phyloP scores from a whole-genome alignment of 2,329 filamentous ascomycete species.

The Epichloe baconii region DNA sequence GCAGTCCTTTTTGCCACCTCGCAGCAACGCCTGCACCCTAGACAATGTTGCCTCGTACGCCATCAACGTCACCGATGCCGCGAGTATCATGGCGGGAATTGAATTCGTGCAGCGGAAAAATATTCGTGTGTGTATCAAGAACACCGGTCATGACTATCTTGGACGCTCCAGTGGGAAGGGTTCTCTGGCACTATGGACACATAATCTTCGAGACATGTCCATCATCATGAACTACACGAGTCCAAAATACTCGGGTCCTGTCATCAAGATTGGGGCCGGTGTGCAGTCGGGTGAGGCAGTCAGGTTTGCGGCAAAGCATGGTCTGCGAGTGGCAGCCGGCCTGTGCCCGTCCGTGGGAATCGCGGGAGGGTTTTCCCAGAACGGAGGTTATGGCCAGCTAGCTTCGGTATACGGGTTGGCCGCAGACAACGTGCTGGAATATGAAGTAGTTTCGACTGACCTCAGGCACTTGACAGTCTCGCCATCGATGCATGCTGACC shows the following conservation, averaged over 20 bases:
- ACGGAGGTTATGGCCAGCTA: slow-evolving; percentile 43
- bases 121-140: slow-evolving; percentile 36
- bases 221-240: slow-evolving; percentile 26
- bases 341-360: slow-evolving; percentile 43
- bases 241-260: slow-evolving; percentile 33
- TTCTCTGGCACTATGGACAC: slow-evolving; percentile 27
- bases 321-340: slow-evolving; percentile 38
- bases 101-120: slow-evolving; percentile 22
- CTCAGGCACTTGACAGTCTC: slow-evolving; percentile 22
- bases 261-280: slow-evolving; percentile 42
- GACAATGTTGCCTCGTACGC: background rate
- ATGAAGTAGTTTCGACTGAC: slow-evolving; percentile 30
- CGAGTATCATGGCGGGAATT: slow-evolving; percentile 11
- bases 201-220: slow-evolving; percentile 27
- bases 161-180: slow-evolving; percentile 46
- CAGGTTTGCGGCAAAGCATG: slow-evolving; percentile 29
- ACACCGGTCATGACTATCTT: slow-evolving; percentile 40
- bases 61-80: background rate
- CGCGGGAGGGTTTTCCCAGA: slow-evolving; percentile 48
- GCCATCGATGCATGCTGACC: slow-evolving; percentile 26
- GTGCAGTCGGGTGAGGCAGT: slow-evolving; percentile 36
- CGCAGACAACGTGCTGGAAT: slow-evolving; percentile 44
- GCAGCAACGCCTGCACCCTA: too few species aligned
- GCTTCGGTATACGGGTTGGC: slow-evolving; percentile 39
- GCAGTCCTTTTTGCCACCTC: too few species aligned